A percentile compares a stretch with the other conserved stretches of the same genome.
phyloP scores from a whole-genome alignment of 1,284 basidiomycete species.

The Ceratobasidium sp. region DNA sequence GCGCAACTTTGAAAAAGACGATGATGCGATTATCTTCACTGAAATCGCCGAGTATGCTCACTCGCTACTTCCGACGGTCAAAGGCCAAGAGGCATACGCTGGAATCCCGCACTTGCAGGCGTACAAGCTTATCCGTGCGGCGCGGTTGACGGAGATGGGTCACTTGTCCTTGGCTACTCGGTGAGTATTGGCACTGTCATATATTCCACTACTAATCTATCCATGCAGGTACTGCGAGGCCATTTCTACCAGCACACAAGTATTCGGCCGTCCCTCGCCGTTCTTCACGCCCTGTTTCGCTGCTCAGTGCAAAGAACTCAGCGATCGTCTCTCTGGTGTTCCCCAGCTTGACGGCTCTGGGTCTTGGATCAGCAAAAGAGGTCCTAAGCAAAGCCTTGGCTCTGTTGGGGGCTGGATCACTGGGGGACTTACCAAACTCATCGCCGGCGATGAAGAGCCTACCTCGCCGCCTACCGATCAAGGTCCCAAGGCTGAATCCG shows the following conservation, averaged over 20 bases:
- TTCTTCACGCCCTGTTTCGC: slow-evolving; percentile 77
- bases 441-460: slow-evolving; percentile 85
- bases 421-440: slow-evolving; percentile 94
- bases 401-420: slow-evolving; percentile 94
- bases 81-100: slow-evolving; percentile 87
- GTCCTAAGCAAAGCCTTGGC: slow-evolving; percentile 90
- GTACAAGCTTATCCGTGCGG: slow-evolving; percentile 87
- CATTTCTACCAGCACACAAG: slow-evolving; percentile 75
- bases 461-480: slow-evolving; percentile 61
- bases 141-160: slow-evolving; percentile 82
- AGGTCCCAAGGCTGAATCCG: slow-evolving; percentile 64
- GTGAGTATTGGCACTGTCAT: slow-evolving; percentile 60
- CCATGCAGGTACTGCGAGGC: slow-evolving; percentile 89
- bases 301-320: slow-evolving; percentile 83
- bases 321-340: slow-evolving; percentile 84
- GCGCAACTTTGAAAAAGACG: slow-evolving; percentile 73
- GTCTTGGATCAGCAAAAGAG: slow-evolving; percentile 85
- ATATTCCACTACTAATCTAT: slow-evolving; percentile 16
- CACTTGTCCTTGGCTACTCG: slow-evolving; percentile 78
- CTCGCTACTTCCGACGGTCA: slow-evolving; percentile 76
- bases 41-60: slow-evolving; percentile 95
- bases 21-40: slow-evolving; percentile 86
- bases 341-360: slow-evolving; percentile 77
- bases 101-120: slow-evolving; percentile 91
- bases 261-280: slow-evolving; percentile 69